phyloP scores from a whole-genome alignment of 768 basidiomycete genomes.

The Tulasnella sp. region DNA sequence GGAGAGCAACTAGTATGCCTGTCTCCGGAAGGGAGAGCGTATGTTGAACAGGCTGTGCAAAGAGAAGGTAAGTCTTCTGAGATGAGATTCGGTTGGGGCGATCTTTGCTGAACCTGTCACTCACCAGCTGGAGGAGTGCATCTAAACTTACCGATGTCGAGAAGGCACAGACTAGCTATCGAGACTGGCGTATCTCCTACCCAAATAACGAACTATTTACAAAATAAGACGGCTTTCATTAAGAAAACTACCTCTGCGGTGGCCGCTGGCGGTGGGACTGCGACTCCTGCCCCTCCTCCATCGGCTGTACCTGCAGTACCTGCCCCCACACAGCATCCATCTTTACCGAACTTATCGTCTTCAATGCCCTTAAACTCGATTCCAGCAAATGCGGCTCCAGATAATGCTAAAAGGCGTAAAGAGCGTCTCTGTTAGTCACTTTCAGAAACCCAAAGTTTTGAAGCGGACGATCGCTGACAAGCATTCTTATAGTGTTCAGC shows the following conservation, averaged over 20 bases:
- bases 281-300: background rate
- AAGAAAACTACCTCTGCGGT: background rate
- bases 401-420: background rate
- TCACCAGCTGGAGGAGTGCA: background rate
- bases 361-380: too few relatives aligned
- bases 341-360: background rate
- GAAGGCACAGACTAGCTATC: background rate
- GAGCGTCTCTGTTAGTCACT: background rate
- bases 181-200: background rate
- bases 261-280: too few relatives aligned
- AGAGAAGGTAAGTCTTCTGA: background rate
- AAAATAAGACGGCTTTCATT: background rate
- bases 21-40: background rate
- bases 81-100: background rate
- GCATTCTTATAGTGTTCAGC: background rate
- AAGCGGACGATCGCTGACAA: background rate
- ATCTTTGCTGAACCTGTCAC: background rate
- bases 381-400: background rate
- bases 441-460: background rate
- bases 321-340: background rate
- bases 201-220: background rate
- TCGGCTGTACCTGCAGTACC: background rate
- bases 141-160: background rate
- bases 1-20: background rate
- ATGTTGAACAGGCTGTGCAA: background rate